These are phyloP conservation scores for Aspergillus neoniger DNA, from an alignment of 2,329 filamentous ascomycete species.

Conservation along the genomic window DNA sequence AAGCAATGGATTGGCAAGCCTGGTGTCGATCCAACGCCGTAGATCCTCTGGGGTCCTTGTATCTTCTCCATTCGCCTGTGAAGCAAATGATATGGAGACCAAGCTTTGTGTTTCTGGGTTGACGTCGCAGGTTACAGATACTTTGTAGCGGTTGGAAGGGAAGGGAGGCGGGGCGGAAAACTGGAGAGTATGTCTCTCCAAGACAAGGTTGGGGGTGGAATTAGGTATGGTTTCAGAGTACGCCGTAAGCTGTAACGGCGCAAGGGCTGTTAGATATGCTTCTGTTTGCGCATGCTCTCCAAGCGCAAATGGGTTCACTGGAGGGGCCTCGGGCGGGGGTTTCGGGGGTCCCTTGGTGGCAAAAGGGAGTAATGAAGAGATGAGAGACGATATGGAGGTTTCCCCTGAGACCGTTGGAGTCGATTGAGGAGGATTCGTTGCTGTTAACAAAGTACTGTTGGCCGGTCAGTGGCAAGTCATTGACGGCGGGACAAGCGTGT, in stretches of 20 bases:
- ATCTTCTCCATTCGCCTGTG: conserved; percentile 17
- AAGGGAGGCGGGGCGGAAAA: conserved; percentile 42
- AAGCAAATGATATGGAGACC: conserved; percentile 34
- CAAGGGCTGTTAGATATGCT: conserved; percentile 71
- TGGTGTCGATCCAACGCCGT: conserved; percentile 37
- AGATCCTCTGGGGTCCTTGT: conserved; percentile 33
- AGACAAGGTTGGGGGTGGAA: conserved; percentile 21
- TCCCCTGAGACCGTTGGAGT: conserved; percentile 26
- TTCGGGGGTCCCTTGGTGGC: conserved; percentile 30
- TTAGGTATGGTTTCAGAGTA: conserved; percentile 30
- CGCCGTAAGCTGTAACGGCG: conserved; percentile 59
- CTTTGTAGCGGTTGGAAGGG: conserved; percentile 34
- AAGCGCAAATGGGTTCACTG: conserved; percentile 67
- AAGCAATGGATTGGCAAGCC: conserved; percentile 38
- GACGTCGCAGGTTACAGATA: conserved; percentile 38
- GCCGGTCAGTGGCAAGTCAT: conserved; percentile 20
- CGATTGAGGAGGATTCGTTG: conserved; percentile 30
- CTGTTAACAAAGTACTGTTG: conserved; percentile 35
- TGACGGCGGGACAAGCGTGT: background rate
- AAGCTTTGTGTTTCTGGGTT: conserved; percentile 38
- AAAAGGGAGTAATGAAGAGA: conserved; percentile 47
- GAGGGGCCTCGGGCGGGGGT: conserved; percentile 40
- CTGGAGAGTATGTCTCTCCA: conserved; percentile 39
- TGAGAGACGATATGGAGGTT: conserved; percentile 36
- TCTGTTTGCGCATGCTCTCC: conserved; percentile 57